phyloP scores from a whole-genome alignment of 2,329 filamentous ascomycete genomes.

The Thelonectria discophora region DNA sequence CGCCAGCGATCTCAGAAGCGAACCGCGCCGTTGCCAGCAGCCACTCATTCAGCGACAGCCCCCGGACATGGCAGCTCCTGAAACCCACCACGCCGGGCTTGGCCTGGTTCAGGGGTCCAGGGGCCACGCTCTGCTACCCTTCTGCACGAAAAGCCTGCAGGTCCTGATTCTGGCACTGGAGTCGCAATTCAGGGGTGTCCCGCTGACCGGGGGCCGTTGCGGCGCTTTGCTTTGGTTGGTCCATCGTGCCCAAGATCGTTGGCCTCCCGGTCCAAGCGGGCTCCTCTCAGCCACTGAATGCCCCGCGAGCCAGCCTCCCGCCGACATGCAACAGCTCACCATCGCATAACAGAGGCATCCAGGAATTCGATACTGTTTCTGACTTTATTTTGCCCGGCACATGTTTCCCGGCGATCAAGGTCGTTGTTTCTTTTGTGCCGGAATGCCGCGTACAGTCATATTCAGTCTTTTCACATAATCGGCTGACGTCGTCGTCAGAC shows the following conservation, averaged over 20 bases:
- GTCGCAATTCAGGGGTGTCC: constrained; percentile 14
- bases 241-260: constrained; percentile 6
- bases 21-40: constrained; percentile 31
- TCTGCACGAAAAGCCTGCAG: constrained; percentile 14
- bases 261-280: constrained; percentile 21
- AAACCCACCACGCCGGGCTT: constrained; percentile 38
- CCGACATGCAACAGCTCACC: constrained; percentile 23
- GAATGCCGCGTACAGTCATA: constrained; percentile 4
- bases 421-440: constrained; percentile 31
- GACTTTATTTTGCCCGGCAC: constrained; percentile 27
- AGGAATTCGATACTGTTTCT: constrained; percentile 28
- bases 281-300: constrained; percentile 36
- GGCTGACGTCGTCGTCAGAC: constrained; percentile 33
- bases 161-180: constrained; percentile 26
- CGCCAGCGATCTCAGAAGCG: constrained; percentile 35
- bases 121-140: not conserved
- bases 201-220: not conserved
- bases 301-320: constrained; percentile 35
- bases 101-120: constrained; percentile 25
- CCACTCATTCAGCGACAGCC: constrained; percentile 29
- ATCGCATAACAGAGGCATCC: constrained; percentile 36
- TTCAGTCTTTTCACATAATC: constrained; percentile 18
- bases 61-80: constrained; percentile 32
- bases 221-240: constrained; percentile 10
- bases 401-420: constrained; percentile 19